A percentile compares a stretch with the other conserved stretches of the same genome.
These are phyloP conservation scores for Neonectria faginata DNA, from an alignment of 2,329 filamentous ascomycete genomes.

Conservation along the genomic window DNA sequence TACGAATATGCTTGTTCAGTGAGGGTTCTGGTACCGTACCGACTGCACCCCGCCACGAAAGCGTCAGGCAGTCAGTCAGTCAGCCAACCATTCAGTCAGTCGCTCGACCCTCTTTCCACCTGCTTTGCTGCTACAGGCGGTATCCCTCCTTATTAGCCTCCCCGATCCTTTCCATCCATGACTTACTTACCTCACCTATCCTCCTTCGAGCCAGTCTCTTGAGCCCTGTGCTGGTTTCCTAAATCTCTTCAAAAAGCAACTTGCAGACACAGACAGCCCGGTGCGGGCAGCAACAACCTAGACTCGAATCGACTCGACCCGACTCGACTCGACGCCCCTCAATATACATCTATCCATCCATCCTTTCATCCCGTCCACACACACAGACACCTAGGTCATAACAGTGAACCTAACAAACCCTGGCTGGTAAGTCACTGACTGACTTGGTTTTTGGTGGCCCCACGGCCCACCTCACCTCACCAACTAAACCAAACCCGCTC, in stretches of 20 bases:
- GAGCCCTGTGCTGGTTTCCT: not conserved
- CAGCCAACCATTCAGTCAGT: not conserved
- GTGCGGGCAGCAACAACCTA: not conserved
- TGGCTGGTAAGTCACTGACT: constrained; percentile 2
- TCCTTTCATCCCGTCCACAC: not conserved
- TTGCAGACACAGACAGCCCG: not conserved
- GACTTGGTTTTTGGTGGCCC: not conserved
- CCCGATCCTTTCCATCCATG: not conserved
- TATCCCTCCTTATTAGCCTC: not conserved
- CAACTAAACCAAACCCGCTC: not conserved
- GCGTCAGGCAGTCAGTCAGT: not conserved
- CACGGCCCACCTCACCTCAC: constrained; percentile 5
- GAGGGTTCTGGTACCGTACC: not conserved
- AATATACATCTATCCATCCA: not conserved
- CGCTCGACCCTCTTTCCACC: not conserved
- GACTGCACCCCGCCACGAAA: not conserved
- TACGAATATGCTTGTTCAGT: not conserved
- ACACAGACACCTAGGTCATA: not conserved
- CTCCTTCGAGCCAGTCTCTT: not conserved
- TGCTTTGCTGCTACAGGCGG: not conserved
- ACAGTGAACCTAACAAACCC: constrained; percentile 1
- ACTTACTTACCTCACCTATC: not conserved
- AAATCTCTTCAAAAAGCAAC: not conserved
- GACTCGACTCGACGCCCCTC: not conserved
- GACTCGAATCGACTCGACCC: not conserved